Evolutionary conservation across 495 filamentous ascomycete genomes (phyloP).

Genomic region (Antarctomyces pellizariae): DNA sequence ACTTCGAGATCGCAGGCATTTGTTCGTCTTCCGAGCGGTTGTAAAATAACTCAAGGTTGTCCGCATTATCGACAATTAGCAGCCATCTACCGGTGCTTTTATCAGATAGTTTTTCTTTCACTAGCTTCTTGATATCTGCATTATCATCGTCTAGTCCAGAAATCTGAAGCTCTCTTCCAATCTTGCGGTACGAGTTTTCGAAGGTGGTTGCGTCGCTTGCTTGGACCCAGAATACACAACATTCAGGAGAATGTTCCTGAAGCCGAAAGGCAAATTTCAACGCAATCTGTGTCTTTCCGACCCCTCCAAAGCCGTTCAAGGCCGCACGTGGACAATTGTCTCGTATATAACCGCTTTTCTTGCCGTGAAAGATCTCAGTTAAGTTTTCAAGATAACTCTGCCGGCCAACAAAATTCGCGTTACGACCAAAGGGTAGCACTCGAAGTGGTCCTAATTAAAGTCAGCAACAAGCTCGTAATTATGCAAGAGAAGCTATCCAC

Average conservation of each 20-base stretch:
- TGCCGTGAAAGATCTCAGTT: no score
- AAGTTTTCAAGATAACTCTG: slow-evolving; percentile 1
- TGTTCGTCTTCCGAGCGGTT: slow-evolving; percentile 1
- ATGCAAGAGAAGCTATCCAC: slow-evolving; percentile 1
- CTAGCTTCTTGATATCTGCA: slow-evolving; percentile 9
- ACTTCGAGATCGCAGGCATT: no score
- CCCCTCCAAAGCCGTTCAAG: slow-evolving; percentile 22
- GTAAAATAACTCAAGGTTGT: slow-evolving; percentile 9
- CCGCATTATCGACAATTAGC: slow-evolving; percentile 17
- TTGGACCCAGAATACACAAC: slow-evolving; percentile 15
- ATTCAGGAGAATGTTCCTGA: slow-evolving; percentile 7
- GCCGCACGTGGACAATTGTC: slow-evolving; percentile 9
- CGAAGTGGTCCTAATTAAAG: no score
- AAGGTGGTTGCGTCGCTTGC: slow-evolving; percentile 13
- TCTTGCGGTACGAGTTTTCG: slow-evolving; percentile 12
- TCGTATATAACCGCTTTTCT: no score
- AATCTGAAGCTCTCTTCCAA: slow-evolving; percentile 8
- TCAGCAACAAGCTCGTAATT: no score
- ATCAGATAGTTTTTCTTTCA: slow-evolving; percentile 8
- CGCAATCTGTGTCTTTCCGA: slow-evolving; percentile 26
- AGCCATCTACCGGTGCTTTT: slow-evolving; percentile 13
- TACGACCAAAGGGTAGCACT: slow-evolving; percentile 4
- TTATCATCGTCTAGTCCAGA: slow-evolving; percentile 3
- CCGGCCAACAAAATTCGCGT: slow-evolving; percentile 4
- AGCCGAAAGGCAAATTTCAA: slow-evolving; percentile 13